Conservation (phyloP, 2,329 filamentous ascomycete species). For the Emericellopsis atlantica region DNA sequence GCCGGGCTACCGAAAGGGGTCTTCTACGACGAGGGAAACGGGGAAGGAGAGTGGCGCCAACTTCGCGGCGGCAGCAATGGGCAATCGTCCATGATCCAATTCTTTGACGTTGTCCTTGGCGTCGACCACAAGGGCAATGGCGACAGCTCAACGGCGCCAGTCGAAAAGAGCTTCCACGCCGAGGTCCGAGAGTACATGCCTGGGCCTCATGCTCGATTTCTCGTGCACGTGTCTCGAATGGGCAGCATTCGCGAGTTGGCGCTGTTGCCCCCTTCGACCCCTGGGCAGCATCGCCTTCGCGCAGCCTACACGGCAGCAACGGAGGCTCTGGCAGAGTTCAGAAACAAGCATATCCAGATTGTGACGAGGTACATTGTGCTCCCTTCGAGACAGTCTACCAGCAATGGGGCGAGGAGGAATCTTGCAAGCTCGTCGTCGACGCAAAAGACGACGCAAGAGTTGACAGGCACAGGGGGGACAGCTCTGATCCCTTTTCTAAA, state of each 20-base stretch:
- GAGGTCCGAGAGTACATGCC: conserved; percentile 90
- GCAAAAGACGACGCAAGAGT: conserved; percentile 23
- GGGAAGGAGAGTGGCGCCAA: conserved; percentile 56
- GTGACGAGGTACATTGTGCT: conserved; percentile 85
- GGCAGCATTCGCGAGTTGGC: conserved; percentile 66
- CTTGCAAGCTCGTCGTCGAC: conserved; percentile 30
- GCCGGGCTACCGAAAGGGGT: conserved; percentile 76
- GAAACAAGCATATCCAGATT: conserved; percentile 81
- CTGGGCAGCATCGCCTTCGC: conserved; percentile 29
- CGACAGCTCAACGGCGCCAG: conserved; percentile 8
- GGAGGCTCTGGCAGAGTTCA: conserved; percentile 60
- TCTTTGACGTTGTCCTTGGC: conserved; percentile 79
- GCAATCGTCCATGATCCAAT: conserved; percentile 84
- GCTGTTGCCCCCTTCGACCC: conserved; percentile 34
- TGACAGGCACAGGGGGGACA: conserved; percentile 81
- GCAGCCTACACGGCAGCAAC: conserved; percentile 58
- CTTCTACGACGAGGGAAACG: conserved; percentile 66
- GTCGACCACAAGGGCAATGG: conserved; percentile 54
- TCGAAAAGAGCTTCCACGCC: conserved; percentile 30
- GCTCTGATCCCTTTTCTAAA: conserved; percentile 80
- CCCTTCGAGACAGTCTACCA: conserved; percentile 42
- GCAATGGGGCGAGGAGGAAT: conserved; percentile 19
- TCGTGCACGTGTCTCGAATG: conserved; percentile 55
- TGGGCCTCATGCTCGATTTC: conserved; percentile 65
- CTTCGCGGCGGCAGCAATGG: conserved; percentile 88